Evolutionary conservation across 352 stramenopile genomes (phyloP).

Genomic region (Phytopythium montanum): DNA sequence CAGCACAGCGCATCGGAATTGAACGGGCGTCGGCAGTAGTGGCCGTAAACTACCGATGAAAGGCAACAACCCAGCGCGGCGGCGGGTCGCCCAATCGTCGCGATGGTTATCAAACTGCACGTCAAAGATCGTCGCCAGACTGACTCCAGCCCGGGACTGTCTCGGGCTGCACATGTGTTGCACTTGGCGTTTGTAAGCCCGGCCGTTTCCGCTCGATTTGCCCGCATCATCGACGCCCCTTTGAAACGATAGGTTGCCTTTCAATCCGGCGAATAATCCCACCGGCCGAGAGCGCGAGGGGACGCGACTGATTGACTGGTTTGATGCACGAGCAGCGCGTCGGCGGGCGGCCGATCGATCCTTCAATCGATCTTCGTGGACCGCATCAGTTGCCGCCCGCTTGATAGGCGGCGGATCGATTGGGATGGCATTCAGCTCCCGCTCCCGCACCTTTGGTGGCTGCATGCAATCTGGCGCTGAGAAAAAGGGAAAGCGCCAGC

Average conservation of each 20-base stretch:
- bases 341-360: no score
- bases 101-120: slow-evolving; percentile 6
- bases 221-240: not conserved
- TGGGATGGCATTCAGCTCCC: no score
- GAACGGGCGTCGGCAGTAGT: not conserved
- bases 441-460: not conserved
- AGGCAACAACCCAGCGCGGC: not conserved
- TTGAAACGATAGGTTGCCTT: not conserved
- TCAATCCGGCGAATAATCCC: not conserved
- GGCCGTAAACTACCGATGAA: not conserved
- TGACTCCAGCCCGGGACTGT: not conserved
- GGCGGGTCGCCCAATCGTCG: not conserved
- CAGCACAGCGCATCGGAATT: not conserved
- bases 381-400: no score
- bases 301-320: not conserved
- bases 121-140: slow-evolving; percentile 4
- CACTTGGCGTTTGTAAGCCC: not conserved
- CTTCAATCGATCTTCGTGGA: no score
- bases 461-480: not conserved
- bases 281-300: not conserved
- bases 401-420: no score
- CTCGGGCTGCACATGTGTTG: not conserved
- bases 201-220: not conserved
- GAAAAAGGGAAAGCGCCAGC: not conserved
- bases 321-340: not conserved